Conservation (phyloP, 2,329 filamentous ascomycete species). For the Trichothecium roseum region DNA sequence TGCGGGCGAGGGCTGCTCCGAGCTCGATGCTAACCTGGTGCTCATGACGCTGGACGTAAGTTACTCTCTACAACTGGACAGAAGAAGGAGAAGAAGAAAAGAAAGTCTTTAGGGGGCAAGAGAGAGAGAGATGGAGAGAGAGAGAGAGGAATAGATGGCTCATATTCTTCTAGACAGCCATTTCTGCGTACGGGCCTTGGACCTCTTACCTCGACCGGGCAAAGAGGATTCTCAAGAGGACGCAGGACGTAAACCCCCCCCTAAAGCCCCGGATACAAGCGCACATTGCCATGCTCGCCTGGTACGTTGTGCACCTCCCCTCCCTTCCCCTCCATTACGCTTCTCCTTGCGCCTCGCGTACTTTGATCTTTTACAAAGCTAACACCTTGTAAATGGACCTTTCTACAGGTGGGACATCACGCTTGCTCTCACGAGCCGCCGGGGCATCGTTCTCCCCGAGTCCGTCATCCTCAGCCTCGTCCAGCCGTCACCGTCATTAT, state of each 20-base stretch:
- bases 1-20: too few relatives aligned
- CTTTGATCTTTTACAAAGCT: too few relatives aligned
- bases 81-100: too few relatives aligned
- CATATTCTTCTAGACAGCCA: constrained; percentile 14
- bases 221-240: constrained; percentile 13
- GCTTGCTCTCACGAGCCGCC: constrained; percentile 18
- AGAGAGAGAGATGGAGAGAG: too few relatives aligned
- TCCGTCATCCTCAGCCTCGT: not conserved
- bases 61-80: too few relatives aligned
- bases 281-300: constrained; percentile 19
- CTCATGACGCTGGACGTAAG: constrained; percentile 21
- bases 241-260: constrained; percentile 6
- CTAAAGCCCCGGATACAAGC: constrained; percentile 13
- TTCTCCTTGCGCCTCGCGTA: too few relatives aligned
- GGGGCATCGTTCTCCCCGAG: constrained; percentile 13
- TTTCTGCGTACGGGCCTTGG: constrained; percentile 21
- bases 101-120: too few relatives aligned
- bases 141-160: too few relatives aligned
- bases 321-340: not conserved
- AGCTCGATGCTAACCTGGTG: constrained; percentile 18
- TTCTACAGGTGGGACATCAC: constrained; percentile 21
- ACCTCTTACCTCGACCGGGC: constrained; percentile 13
- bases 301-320: constrained; percentile 2
- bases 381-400: too few relatives aligned
- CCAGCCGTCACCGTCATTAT: too few relatives aligned